Evolutionary conservation across 371 early-diverging fungal genomes (phyloP), one percentile per base, ranked within the genome.

Genomic region (Mortierella polycephala): DNA sequence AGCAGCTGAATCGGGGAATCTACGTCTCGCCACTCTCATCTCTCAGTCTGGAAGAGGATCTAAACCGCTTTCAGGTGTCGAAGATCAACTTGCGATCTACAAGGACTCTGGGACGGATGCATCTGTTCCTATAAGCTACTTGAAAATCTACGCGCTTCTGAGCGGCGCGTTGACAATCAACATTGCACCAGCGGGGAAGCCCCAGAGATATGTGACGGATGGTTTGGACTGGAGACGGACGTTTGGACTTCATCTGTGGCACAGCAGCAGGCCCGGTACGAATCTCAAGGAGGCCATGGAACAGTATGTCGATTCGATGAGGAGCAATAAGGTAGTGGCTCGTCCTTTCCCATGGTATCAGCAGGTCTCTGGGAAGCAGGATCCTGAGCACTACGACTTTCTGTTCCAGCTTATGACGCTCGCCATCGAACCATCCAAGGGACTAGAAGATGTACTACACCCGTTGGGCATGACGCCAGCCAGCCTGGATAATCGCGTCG

Each of bases 181-280:
- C 14, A 58, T 73, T 53, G 63, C 67, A 18, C 57, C 77, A 4
- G 52, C 60, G 18, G 75, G 64, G 13, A 51, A 61, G 14, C 60
- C 67, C 5, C 60, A 50, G 2, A 52, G 41, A 41, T 67, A 54
- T 57, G 81, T 86, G 5, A 73, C 82, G 7, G 69, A 68, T 13
- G 84, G 76, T 0, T 45, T 84, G 16, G 91, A 93, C 67, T 95
- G 95, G 95, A 86, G 83, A 63, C 83, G 89, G 53, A 82, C 86
- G 1, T 88, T 92, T 81, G 93, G 91, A 1, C 74, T 93, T 44
- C 85, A 87, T 55, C 60, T 95, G 44, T 94, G 94, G 94, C 92
- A 89, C 75, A 87, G 81, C 6, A 67, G 81, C 20, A 85, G 84
- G 12, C 85, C 87, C 2, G 87, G 69, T 11, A 82, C 73, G 39